A percentile compares a stretch with the other conserved stretches of the same genome.
phyloP scores from a whole-genome alignment of 139 green algal species.

The Tetradesmus obliquus region DNA sequence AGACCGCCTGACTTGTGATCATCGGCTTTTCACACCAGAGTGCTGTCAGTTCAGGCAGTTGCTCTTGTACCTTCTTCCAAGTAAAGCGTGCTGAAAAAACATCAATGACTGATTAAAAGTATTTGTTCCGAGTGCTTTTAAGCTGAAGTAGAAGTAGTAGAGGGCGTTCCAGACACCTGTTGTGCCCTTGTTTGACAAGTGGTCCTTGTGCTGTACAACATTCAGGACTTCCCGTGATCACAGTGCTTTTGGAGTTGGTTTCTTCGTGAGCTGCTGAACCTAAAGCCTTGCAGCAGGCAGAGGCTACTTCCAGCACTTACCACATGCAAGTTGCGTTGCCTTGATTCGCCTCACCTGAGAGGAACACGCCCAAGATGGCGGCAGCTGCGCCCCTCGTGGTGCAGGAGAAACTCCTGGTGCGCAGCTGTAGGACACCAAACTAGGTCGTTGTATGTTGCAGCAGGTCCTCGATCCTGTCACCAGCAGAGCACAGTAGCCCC shows the following conservation, averaged over 20 bases:
- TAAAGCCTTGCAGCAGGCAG: neutral
- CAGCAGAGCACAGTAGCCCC: neutral
- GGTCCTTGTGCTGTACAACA: neutral
- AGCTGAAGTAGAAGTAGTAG: neutral
- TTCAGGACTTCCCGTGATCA: neutral
- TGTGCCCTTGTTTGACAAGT: conserved; percentile 6
- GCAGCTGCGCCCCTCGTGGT: conserved; percentile 58
- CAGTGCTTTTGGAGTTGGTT: neutral
- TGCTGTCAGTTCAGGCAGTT: neutral
- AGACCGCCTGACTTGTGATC: neutral
- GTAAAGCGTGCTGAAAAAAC: neutral
- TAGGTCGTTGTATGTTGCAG: conserved; percentile 24
- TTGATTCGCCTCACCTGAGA: neutral
- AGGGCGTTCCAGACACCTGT: neutral
- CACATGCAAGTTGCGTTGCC: neutral
- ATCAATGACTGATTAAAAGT: neutral
- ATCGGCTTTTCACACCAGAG: neutral
- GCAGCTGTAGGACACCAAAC: conserved; percentile 19
- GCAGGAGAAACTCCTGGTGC: conserved; percentile 65
- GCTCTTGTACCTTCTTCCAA: neutral
- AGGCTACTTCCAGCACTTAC: conserved; percentile 1
- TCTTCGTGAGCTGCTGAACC: neutral
- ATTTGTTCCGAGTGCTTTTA: neutral
- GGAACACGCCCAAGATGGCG: conserved; percentile 38
- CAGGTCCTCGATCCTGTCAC: neutral